Evolutionary conservation across 352 stramenopile genomes (phyloP).

Genomic region (Phytophthora sansomeana): DNA sequence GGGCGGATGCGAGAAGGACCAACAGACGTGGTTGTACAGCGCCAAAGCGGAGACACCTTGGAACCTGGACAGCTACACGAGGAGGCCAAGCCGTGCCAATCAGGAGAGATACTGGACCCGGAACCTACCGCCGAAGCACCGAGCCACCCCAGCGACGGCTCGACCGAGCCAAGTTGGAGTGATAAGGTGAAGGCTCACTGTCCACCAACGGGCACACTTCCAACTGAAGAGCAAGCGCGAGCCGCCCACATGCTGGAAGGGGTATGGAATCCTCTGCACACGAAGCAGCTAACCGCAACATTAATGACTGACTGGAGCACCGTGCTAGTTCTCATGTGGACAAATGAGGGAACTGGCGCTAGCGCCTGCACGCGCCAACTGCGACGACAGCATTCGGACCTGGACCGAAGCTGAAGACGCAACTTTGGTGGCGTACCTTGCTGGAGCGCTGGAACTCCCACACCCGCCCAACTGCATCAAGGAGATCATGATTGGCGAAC

Average conservation of each 20-base stretch:
- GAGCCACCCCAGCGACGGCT: too few species aligned
- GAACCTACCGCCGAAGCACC: too few species aligned
- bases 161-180: too few species aligned
- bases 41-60: too few species aligned
- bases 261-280: not conserved
- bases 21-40: too few species aligned
- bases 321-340: not conserved
- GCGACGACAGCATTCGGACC: not conserved
- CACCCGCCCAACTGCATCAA: conserved; percentile 4
- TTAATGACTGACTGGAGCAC: not conserved
- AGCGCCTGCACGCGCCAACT: not conserved
- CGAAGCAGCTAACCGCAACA: not conserved
- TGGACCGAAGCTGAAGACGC: not conserved
- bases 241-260: not conserved
- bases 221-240: too few species aligned
- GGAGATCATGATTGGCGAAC: not conserved
- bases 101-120: too few species aligned
- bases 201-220: too few species aligned
- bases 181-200: too few species aligned
- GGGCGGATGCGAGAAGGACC: too few species aligned
- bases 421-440: not conserved
- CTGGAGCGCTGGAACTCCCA: not conserved
- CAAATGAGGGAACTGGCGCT: not conserved
- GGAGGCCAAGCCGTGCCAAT: too few species aligned
- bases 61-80: too few species aligned